These are phyloP conservation scores for Avena atlantica DNA, from an alignment of 176 grass and related monocot genomes.

Conservation along the genomic window DNA sequence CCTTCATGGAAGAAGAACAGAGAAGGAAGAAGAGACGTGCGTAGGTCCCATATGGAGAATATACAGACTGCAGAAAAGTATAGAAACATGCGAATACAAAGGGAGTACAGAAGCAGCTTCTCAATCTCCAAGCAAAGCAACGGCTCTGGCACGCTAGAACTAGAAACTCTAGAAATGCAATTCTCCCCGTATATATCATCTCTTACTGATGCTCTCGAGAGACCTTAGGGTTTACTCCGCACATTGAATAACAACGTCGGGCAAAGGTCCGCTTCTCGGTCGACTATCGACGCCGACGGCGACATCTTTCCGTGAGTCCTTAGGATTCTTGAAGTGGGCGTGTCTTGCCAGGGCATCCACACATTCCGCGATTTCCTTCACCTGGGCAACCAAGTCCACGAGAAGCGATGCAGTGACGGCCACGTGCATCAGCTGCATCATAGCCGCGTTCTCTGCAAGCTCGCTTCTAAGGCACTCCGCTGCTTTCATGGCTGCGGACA, in stretches of 20 bases:
- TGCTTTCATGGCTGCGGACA: slow-evolving; percentile 48
- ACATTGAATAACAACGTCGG: neutral
- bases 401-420: slow-evolving; percentile 67
- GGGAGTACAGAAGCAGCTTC: too few relatives aligned
- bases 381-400: slow-evolving; percentile 56
- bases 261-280: neutral
- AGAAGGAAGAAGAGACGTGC: too few relatives aligned
- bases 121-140: too few relatives aligned
- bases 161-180: too few relatives aligned
- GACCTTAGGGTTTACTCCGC: neutral
- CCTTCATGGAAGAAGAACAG: too few relatives aligned
- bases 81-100: too few relatives aligned
- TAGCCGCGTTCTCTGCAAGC: slow-evolving; percentile 28
- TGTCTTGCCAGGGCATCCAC: slow-evolving; percentile 60
- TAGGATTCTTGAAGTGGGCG: slow-evolving; percentile 55
- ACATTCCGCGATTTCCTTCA: slow-evolving; percentile 47
- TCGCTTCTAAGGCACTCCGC: slow-evolving; percentile 24
- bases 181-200: too few relatives aligned
- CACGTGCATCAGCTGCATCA: slow-evolving; percentile 57
- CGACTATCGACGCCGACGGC: slow-evolving; percentile 5
- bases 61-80: too few relatives aligned
- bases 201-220: neutral
- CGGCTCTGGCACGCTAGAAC: too few relatives aligned
- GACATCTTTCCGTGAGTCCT: slow-evolving; percentile 35
- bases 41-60: too few relatives aligned